Evolutionary conservation across 352 stramenopile genomes (phyloP).

Genomic region (Phytophthora fragariaefolia): DNA sequence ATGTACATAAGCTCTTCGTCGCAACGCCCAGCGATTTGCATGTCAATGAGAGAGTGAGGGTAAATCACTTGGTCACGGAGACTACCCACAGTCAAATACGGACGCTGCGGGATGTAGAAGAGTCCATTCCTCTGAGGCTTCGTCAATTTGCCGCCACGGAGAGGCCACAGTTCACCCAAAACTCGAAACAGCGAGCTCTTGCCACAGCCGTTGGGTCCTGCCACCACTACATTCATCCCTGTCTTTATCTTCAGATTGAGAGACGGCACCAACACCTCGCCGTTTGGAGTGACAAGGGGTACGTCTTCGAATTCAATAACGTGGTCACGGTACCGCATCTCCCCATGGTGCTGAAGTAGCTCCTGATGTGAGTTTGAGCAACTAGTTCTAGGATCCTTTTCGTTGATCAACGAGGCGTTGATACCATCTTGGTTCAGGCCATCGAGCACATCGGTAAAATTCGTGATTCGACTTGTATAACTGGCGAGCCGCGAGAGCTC

Average conservation of each 20-base stretch:
- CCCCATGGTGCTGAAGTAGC: conserved; percentile 47
- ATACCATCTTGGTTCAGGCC: conserved; percentile 60
- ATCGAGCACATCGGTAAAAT: conserved; percentile 72
- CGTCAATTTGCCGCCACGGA: conserved; percentile 71
- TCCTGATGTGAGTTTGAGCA: conserved; percentile 6
- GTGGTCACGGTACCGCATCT: conserved; percentile 54
- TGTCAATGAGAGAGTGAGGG: conserved; percentile 67
- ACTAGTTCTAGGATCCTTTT: conserved; percentile 1
- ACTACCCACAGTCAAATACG: conserved; percentile 85
- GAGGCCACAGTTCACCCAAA: conserved; percentile 84
- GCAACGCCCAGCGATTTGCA: conserved; percentile 43
- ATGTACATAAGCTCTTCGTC: conserved; percentile 68
- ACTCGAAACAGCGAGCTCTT: conserved; percentile 88
- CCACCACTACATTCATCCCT: conserved; percentile 88
- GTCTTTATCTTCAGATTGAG: conserved; percentile 78
- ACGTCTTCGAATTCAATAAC: conserved; percentile 89
- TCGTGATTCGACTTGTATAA: conserved; percentile 73
- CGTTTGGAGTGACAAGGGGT: conserved; percentile 83
- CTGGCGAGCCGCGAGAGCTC: conserved; percentile 79
- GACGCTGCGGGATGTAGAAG: conserved; percentile 89
- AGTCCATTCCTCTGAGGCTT: conserved; percentile 72
- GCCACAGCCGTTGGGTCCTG: conserved; percentile 75
- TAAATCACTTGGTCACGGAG: conserved; percentile 92
- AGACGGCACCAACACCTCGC: conserved; percentile 74
- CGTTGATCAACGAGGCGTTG: conserved; percentile 56